A percentile compares a stretch with the other conserved stretches of the same genome.
Conservation (phyloP, 2,329 filamentous ascomycete species). For the Claviceps pusilla region DNA sequence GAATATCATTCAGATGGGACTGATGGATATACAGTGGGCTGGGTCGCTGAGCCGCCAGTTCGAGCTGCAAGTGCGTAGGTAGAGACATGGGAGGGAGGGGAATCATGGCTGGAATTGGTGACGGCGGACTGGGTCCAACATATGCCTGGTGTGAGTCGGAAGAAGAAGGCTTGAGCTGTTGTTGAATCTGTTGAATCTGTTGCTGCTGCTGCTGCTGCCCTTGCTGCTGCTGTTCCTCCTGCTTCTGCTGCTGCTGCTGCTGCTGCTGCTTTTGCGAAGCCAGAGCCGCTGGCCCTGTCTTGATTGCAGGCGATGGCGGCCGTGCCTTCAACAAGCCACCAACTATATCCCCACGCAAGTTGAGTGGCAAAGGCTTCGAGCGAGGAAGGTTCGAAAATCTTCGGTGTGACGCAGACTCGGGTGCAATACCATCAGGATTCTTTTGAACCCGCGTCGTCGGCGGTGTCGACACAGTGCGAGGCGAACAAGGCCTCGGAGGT, state of each 20-base stretch:
- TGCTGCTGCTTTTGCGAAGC: conserved; percentile 5
- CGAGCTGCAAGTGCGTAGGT: conserved; percentile 49
- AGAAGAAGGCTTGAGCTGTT: conserved; percentile 5
- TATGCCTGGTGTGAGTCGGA: conserved; percentile 6
- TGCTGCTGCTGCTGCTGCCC: conserved; percentile 5
- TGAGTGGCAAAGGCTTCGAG: conserved; percentile 27
- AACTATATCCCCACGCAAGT: conserved; percentile 23
- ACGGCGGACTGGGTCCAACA: conserved; percentile 22
- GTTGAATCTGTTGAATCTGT: background rate
- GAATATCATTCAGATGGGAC: conserved; percentile 40
- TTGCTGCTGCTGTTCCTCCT: background rate
- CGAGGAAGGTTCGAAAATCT: conserved; percentile 36
- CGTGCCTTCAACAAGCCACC: conserved; percentile 5
- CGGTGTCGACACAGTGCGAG: conserved; percentile 36
- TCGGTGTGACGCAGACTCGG: conserved; percentile 21
- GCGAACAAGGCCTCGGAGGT: conserved; percentile 19
- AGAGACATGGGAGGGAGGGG: conserved; percentile 53
- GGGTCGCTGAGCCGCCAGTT: conserved; percentile 45
- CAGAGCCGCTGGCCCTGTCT: conserved; percentile 12
- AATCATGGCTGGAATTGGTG: conserved; percentile 39
- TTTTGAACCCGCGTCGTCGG: conserved; percentile 28
- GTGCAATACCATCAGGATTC: conserved; percentile 9
- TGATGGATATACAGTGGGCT: conserved; percentile 53
- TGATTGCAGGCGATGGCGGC: conserved; percentile 11
- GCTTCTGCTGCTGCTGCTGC: conserved; percentile 1